phyloP scores from a whole-genome alignment of 73 alveolate genomes.

The Paramecium primaurelia region DNA sequence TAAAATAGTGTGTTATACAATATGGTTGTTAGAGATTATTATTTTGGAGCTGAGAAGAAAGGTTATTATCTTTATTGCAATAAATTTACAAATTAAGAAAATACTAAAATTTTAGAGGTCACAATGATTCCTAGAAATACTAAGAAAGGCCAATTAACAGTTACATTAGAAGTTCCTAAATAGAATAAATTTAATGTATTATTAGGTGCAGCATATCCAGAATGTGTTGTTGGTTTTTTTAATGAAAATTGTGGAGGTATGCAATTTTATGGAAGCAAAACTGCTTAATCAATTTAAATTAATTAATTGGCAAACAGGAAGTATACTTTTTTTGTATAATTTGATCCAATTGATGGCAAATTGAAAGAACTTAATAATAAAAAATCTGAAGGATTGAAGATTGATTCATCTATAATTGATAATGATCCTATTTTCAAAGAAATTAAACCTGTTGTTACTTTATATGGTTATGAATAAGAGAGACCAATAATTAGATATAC shows the following conservation, averaged over 20 bases:
- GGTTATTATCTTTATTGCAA: constrained; percentile 10
- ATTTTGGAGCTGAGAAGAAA: constrained; percentile 6
- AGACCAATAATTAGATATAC: not conserved
- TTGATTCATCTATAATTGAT: not conserved
- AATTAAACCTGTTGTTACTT: not conserved
- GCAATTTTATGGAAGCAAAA: not conserved
- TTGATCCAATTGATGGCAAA: not conserved
- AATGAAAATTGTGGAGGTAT: constrained; percentile 31
- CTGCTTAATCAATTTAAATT: not conserved
- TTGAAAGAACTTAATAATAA: not conserved
- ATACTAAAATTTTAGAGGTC: not conserved
- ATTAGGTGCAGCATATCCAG: not conserved
- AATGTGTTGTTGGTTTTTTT: constrained; percentile 2
- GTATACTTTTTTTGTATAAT: constrained; percentile 13
- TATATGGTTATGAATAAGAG: not conserved
- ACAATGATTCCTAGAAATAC: not conserved
- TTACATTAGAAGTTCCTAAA: not conserved
- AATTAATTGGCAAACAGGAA: not conserved
- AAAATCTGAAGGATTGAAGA: not conserved
- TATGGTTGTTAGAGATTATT: not conserved
- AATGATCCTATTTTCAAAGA: not conserved
- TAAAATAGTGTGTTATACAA: not conserved
- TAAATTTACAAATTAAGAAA: not conserved
- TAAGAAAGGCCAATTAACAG: not conserved
- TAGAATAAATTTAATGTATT: not conserved